Percentiles rank a stretch among this genome's conserved stretches.
Conservation (phyloP, 148 eudicot genomes). For the Spergularia bocconei region DNA sequence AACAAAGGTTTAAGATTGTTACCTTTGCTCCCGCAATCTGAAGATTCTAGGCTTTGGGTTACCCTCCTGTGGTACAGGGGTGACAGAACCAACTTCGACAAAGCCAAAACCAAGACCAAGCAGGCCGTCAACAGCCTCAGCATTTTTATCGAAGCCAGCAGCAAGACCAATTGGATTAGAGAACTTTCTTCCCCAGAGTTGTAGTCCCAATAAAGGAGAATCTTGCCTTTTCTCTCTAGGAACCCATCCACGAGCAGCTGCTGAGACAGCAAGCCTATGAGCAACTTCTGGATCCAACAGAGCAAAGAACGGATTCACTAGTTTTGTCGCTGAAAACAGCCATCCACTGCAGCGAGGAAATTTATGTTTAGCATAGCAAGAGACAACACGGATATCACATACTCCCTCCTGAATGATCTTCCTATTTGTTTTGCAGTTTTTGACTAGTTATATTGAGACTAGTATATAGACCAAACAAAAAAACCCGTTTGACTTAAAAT, state of each 20-base stretch:
- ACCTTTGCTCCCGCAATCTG: conserved; percentile 84
- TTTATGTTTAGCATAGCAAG: neutral
- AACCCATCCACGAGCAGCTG: conserved; percentile 99
- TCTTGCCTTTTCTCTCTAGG: conserved; percentile 96
- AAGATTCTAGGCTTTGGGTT: conserved; percentile 97
- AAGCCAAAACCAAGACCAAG: conserved; percentile 97
- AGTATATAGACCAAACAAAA: no score
- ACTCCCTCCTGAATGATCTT: no score
- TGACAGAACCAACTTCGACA: conserved; percentile 96
- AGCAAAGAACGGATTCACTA: conserved; percentile 94
- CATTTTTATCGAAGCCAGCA: conserved; percentile 99
- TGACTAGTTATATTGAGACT: no score
- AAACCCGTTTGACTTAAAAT: no score
- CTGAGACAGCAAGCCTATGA: conserved; percentile 75
- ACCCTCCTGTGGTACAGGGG: conserved; percentile 96
- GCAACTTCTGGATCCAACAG: conserved; percentile 91
- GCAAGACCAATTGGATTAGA: conserved; percentile 95
- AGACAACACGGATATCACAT: conserved; percentile 3
- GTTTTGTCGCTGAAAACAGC: conserved; percentile 93
- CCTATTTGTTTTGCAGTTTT: no score
- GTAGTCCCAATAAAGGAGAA: conserved; percentile 64
- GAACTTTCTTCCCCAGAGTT: conserved; percentile 97
- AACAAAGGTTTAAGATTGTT: conserved; percentile 29
- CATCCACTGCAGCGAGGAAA: conserved; percentile 73
- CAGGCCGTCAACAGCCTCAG: conserved; percentile 98